A percentile compares a stretch with the other conserved stretches of the same genome.
These are phyloP conservation scores for Incumbomyces delicatus DNA, from an alignment of 2,329 filamentous ascomycete species.

Conservation along the genomic window DNA sequence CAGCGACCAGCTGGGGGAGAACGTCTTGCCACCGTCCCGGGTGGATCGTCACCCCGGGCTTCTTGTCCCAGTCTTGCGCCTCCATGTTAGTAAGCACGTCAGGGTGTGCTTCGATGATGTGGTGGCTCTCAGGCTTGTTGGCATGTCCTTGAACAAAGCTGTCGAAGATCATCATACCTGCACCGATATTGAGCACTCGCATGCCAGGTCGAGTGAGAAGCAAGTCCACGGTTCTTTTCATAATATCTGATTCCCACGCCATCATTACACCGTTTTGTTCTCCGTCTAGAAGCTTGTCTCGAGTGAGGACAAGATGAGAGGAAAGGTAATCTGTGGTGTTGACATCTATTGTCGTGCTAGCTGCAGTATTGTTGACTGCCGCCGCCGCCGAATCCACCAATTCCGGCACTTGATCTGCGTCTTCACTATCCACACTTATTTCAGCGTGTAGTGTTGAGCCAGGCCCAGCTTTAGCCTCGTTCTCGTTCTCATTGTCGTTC, in stretches of 20 bases:
- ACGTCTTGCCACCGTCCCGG: constrained; percentile 74
- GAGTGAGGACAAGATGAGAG: constrained; percentile 54
- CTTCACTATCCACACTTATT: constrained; percentile 29
- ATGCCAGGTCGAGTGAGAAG: constrained; percentile 54
- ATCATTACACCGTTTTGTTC: constrained; percentile 85
- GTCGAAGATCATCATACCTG: constrained; percentile 86
- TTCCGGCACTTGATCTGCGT: constrained; percentile 10
- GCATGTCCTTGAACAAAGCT: constrained; percentile 53
- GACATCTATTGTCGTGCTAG: constrained; percentile 9
- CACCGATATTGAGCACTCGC: constrained; percentile 73
- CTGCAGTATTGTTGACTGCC: constrained; percentile 8
- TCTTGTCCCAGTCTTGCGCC: constrained; percentile 58
- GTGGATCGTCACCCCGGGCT: constrained; percentile 51
- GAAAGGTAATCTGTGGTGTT: constrained; percentile 47
- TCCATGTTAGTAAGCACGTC: constrained; percentile 62
- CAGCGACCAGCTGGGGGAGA: constrained; percentile 55
- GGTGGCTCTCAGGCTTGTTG: constrained; percentile 58
- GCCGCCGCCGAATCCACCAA: constrained; percentile 22
- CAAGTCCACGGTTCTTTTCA: constrained; percentile 63
- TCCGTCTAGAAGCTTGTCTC: constrained; percentile 57
- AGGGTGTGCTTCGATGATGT: constrained; percentile 79
- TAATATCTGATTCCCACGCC: constrained; percentile 82
- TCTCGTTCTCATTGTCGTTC: constrained; percentile 23
- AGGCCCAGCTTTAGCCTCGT: constrained; percentile 14
- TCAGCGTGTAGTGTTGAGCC: constrained; percentile 24